phyloP scores from a whole-genome alignment of 1,284 basidiomycete species.

The Anthracocystis walkeri region DNA sequence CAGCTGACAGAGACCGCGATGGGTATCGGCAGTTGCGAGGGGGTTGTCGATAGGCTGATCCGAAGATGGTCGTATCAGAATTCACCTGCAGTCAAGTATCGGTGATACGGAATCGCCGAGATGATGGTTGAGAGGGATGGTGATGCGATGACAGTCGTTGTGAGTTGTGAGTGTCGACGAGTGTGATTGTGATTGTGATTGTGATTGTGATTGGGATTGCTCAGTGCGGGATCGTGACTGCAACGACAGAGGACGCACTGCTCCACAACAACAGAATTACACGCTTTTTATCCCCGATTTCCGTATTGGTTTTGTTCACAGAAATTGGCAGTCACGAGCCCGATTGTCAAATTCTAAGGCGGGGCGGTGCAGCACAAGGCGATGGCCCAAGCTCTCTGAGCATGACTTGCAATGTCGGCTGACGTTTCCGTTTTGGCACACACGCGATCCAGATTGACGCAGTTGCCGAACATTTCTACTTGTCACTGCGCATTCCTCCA shows the following conservation, averaged over 20 bases:
- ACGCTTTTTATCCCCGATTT: conserved; percentile 4
- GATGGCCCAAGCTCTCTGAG: neutral
- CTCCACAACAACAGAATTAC: conserved; percentile 1
- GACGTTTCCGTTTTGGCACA: neutral
- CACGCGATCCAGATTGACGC: neutral
- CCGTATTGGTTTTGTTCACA: neutral
- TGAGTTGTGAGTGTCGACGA: too few relatives aligned
- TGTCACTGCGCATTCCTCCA: neutral
- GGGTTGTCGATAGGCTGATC: neutral
- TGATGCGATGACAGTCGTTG: neutral
- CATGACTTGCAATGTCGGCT: neutral
- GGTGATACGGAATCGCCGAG: conserved; percentile 5
- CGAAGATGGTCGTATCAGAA: neutral
- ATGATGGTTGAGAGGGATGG: conserved; percentile 1
- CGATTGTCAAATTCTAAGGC: neutral
- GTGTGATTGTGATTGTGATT: neutral
- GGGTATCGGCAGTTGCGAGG: neutral
- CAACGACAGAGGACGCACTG: neutral
- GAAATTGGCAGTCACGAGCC: neutral
- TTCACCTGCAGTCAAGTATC: neutral
- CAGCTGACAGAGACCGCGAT: neutral
- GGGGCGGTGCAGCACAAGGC: neutral
- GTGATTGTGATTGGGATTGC: conserved; percentile 4
- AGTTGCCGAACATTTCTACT: conserved; percentile 1
- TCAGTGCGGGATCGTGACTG: too few relatives aligned